Percentiles rank a stretch among this genome's conserved stretches.
Evolutionary conservation across 495 filamentous ascomycete genomes (phyloP).

Genomic region (Patellaria atrata): DNA sequence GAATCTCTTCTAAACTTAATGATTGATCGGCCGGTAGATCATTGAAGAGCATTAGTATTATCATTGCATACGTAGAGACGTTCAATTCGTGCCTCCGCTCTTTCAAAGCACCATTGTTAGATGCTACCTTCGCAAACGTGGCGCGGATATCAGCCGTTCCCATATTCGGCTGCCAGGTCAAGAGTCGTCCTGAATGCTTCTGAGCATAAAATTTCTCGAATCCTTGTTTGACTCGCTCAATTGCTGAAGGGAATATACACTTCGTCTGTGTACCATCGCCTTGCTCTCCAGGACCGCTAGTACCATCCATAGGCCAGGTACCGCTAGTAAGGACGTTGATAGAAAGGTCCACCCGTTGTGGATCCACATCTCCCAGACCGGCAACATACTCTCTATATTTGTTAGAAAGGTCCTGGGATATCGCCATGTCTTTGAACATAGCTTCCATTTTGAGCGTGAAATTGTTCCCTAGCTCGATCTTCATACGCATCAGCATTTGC

Average conservation of each 20-base stretch:
- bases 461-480: conserved; percentile 81
- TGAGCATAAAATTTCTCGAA: conserved; percentile 84
- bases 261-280: conserved; percentile 34
- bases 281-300: conserved; percentile 44
- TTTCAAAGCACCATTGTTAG: conserved; percentile 51
- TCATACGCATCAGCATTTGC: conserved; percentile 93
- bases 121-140: conserved; percentile 50
- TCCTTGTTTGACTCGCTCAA: conserved; percentile 64
- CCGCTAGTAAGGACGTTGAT: conserved; percentile 83
- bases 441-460: conserved; percentile 88
- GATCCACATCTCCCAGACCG: conserved; percentile 46
- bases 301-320: conserved; percentile 83
- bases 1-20: conserved; percentile 72
- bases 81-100: conserved; percentile 77
- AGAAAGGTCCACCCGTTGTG: conserved; percentile 57
- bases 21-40: conserved; percentile 48
- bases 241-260: conserved; percentile 57
- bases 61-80: conserved; percentile 83
- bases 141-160: conserved; percentile 80
- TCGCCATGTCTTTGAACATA: conserved; percentile 97
- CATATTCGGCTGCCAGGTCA: conserved; percentile 74
- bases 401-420: conserved; percentile 70
- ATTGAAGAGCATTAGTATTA: conserved; percentile 84
- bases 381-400: conserved; percentile 58
- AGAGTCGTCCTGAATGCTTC: conserved; percentile 69